phyloP scores from a whole-genome alignment of 192 early-diverging fungal species.

The Coemansia sp. region DNA sequence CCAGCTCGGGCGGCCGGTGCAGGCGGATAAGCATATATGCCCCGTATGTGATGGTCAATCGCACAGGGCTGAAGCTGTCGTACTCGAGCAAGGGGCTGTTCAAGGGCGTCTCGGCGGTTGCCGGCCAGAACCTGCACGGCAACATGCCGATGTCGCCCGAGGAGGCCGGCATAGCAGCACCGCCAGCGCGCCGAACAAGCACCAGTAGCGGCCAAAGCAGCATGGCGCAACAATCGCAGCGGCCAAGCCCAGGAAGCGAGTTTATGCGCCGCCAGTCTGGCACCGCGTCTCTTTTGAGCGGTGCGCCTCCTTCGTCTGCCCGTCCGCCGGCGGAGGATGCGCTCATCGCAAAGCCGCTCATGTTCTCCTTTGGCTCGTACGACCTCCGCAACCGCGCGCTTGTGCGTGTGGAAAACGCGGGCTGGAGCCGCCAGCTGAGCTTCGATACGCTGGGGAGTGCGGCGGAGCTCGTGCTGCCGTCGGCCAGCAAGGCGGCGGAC shows the following conservation, averaged over 20 bases:
- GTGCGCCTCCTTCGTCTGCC: not conserved
- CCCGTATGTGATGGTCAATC: slow-evolving; percentile 94
- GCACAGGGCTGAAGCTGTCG: slow-evolving; percentile 76
- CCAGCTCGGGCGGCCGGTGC: slow-evolving; percentile 64
- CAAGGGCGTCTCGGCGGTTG: slow-evolving; percentile 69
- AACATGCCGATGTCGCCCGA: slow-evolving; percentile 18
- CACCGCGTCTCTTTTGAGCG: not conserved
- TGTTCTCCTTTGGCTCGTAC: slow-evolving; percentile 92
- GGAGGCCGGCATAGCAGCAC: slow-evolving; percentile 4
- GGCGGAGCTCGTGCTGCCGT: slow-evolving; percentile 74
- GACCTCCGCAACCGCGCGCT: slow-evolving; percentile 84
- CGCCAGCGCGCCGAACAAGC: not conserved
- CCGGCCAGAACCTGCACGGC: slow-evolving; percentile 62
- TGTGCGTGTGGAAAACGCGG: slow-evolving; percentile 71
- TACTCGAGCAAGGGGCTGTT: slow-evolving; percentile 85
- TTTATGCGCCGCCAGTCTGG: slow-evolving; percentile 16
- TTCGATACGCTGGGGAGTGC: slow-evolving; percentile 95
- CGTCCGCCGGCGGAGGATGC: not conserved
- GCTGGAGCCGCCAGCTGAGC: slow-evolving; percentile 88
- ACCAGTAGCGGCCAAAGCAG: slow-evolving; percentile 4
- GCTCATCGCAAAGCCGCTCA: slow-evolving; percentile 54
- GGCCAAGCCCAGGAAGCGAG: slow-evolving; percentile 7
- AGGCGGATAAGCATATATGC: slow-evolving; percentile 88
- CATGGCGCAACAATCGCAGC: not conserved
- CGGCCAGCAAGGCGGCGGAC: slow-evolving; percentile 53